phyloP scores from a whole-genome alignment of 2,329 filamentous ascomycete species.

The Huntiella moniliformis region DNA sequence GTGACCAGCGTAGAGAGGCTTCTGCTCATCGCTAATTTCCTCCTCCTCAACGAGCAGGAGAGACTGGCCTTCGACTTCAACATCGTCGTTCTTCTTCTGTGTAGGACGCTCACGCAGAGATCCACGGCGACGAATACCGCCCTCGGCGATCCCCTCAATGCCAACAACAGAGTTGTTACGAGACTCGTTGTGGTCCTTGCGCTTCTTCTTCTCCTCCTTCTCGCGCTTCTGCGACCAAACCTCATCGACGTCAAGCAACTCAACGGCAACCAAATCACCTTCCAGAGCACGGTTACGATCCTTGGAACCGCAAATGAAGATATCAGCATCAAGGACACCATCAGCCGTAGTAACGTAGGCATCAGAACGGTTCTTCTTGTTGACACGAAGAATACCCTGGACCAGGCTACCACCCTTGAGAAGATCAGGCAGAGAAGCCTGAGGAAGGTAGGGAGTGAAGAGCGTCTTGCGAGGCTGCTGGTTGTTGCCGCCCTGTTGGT shows the following conservation, averaged over 20 bases:
- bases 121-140: slow-evolving; percentile 76
- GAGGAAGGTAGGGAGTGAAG: slow-evolving; percentile 92
- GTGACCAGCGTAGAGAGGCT: slow-evolving; percentile 90
- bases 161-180: slow-evolving; percentile 59
- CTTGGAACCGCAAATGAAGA: slow-evolving; percentile 98
- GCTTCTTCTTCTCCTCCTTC: slow-evolving; percentile 99
- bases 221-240: slow-evolving; percentile 98
- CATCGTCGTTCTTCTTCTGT: slow-evolving; percentile 99
- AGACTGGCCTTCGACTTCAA: slow-evolving; percentile 95
- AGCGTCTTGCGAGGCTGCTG: slow-evolving; percentile 94
- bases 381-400: slow-evolving; percentile 87
- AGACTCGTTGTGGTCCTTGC: slow-evolving; percentile 93
- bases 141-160: slow-evolving; percentile 50
- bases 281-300: slow-evolving; percentile 93
- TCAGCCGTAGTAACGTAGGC: slow-evolving; percentile 92
- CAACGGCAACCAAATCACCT: slow-evolving; percentile 85
- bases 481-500: slow-evolving; percentile 42
- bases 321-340: slow-evolving; percentile 76
- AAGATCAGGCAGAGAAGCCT: slow-evolving; percentile 79
- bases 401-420: slow-evolving; percentile 86
- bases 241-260: slow-evolving; percentile 92
- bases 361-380: slow-evolving; percentile 99
- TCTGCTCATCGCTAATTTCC: slow-evolving; percentile 95
- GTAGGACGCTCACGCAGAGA: slow-evolving; percentile 92
- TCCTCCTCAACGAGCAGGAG: slow-evolving; percentile 93